Percentiles rank a stretch among this genome's conserved stretches.
These are phyloP conservation scores for Pseudogymnoascus sp. DNA, from an alignment of 2,329 filamentous ascomycete genomes.

Conservation along the genomic window DNA sequence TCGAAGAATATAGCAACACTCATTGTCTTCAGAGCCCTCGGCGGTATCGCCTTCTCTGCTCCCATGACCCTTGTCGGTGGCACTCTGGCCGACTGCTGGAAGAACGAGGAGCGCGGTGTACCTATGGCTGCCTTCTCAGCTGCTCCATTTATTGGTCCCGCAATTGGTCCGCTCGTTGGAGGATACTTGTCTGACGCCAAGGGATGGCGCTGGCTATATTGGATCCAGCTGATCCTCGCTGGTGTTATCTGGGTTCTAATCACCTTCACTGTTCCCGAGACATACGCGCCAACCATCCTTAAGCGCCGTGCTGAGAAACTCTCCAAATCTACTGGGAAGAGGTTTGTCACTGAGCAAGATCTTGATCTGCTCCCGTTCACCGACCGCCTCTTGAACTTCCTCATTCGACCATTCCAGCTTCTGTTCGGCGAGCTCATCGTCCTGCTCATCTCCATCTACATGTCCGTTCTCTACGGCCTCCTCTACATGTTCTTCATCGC, in stretches of 20 bases:
- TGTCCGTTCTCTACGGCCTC: slow-evolving; percentile 69
- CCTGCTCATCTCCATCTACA: slow-evolving; percentile 74
- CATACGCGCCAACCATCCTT: slow-evolving; percentile 74
- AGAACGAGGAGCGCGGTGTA: slow-evolving; percentile 71
- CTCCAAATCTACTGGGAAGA: slow-evolving; percentile 57
- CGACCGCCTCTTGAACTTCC: slow-evolving; percentile 63
- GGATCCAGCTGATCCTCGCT: slow-evolving; percentile 72
- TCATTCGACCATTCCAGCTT: slow-evolving; percentile 76
- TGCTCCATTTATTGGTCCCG: slow-evolving; percentile 74
- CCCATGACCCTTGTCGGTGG: slow-evolving; percentile 82
- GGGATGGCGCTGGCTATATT: slow-evolving; percentile 80
- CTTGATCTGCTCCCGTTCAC: slow-evolving; percentile 61
- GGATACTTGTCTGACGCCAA: slow-evolving; percentile 62
- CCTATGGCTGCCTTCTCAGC: slow-evolving; percentile 82
- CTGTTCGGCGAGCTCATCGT: slow-evolving; percentile 80
- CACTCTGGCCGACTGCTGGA: slow-evolving; percentile 77
- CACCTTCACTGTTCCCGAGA: slow-evolving; percentile 83
- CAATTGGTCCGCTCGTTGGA: slow-evolving; percentile 66
- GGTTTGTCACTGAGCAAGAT: slow-evolving; percentile 68
- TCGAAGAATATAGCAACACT: slow-evolving; percentile 68
- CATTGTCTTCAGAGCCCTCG: slow-evolving; percentile 66
- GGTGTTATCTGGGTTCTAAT: slow-evolving; percentile 64
- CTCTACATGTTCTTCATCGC: slow-evolving; percentile 24
- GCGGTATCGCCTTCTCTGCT: slow-evolving; percentile 75
- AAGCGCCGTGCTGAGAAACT: slow-evolving; percentile 61